Evolutionary conservation across 2,329 filamentous ascomycete species (phyloP), one percentile per base, ranked within the genome.

Genomic region (Ceratocystis alfenasii): DNA sequence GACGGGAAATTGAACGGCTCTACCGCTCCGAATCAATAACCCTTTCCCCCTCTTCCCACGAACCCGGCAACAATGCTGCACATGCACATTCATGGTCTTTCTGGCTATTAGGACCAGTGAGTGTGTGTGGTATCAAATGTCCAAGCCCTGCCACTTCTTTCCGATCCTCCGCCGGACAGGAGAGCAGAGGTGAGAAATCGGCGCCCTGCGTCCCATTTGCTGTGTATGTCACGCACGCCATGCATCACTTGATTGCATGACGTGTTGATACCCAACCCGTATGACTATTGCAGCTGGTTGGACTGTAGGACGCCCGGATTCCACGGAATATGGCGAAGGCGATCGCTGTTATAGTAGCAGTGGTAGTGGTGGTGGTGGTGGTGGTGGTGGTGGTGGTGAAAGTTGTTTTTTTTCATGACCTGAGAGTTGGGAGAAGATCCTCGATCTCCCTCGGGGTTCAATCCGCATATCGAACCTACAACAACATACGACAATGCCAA

Each of bases 391-490:
- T 50, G 28, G 60, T 64, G 60, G 63, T 48, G 44, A 62, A 44
- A 61, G 62, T 46, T 64, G 10, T 64, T 55, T 45, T 50, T 50
- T 45, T 53, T 61, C 55, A 62, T 67, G 66, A 68, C 53, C 45
- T 44, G 66, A 65, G 64, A 65, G 46, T 59, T 65, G 59, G 53
- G 63, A 63, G 45, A 63, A 53, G 41, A 63, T 44, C 15, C 60
- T 63, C 60, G 53, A 66, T 50, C 30, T 48, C 61, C 46, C 36
- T 68, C 60, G 61, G 33, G 53, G 45, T 53, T 68, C 50, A 60
- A 61, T 68, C 66, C 64, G 66, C 66, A 62, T 65, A 64, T 61
- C 53, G 60, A 68, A 64, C 64, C 63, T 68, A 66, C 28, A 64
- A 68, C 30, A 65, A 67, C 45, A 64, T 48, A 64, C 44, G 61